Base-by-base conservation (phyloP, 2,329 filamentous ascomycete species). In the Phaeosphaeriaceae sp. region DNA sequence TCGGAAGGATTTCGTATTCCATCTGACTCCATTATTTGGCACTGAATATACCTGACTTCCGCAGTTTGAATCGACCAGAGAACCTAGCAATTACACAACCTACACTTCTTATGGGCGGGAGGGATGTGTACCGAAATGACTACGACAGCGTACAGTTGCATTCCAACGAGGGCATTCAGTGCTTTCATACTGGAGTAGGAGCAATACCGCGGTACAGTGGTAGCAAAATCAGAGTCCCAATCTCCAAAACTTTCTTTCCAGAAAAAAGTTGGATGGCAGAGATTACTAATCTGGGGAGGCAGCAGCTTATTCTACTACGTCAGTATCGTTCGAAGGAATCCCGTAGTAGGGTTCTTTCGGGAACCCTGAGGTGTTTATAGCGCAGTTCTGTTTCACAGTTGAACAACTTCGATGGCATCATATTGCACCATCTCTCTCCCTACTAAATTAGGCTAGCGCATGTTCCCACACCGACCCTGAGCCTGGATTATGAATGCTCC, bases 381-480 rank as follows among this genome's bases (percentile, higher is more conserved):
- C 42, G 12, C 33, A 40, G 46, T 50, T 46, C 47, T 59, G 45
- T 46, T 34, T 41, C 56, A 36, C 15, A 49, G 37, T 38, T 34
- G 29, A 29, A 50, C 40, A 28, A 43, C 35, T 48, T 37, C 37
- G 50, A 61, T 58, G 56, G 54, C 52, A 53, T 54, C 36, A 62
- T 55, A 57, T 64, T 42, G 41, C 46, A 48, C 45, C 55, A 61
- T 57, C 51, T 50, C 42, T 34, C 7, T 9, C 35, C 45, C 42
- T 56, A 38, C 60, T 46, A 34, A n/a, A 54, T 56, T 12, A 28
- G 48, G 45, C 39, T 60, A 60, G 55, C 49, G 50, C 34, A 33
- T 36, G 29, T 40, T 34, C 28, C 40, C 28, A 51, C 51, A 48
- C 50, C 48, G 46, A 58, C 59, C 51, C 50, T 30, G 23, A 33